Percentiles rank a stretch among this genome's conserved stretches.
These are phyloP conservation scores for Termitomyces sp. DNA, from an alignment of 768 basidiomycete genomes.

Conservation along the genomic window DNA sequence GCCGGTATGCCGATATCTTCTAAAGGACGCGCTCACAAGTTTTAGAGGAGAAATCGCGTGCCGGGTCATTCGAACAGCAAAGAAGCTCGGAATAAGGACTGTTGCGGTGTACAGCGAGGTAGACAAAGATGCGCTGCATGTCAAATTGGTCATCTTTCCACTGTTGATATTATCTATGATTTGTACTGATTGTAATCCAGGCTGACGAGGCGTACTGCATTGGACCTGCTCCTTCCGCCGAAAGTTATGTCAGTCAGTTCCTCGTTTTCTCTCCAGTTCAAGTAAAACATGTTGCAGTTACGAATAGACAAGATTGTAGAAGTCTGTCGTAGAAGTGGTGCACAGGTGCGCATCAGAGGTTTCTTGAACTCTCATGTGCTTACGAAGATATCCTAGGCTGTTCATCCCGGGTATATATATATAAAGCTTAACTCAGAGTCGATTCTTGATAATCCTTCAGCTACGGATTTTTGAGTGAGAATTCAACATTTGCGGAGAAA, in stretches of 20 bases:
- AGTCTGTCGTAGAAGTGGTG: slow-evolving; percentile 75
- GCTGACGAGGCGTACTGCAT: slow-evolving; percentile 93
- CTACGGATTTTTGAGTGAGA: slow-evolving; percentile 92
- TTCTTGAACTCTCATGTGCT: background rate
- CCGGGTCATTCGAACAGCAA: slow-evolving; percentile 88
- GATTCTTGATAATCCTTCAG: slow-evolving; percentile 28
- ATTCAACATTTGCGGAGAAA: slow-evolving; percentile 72
- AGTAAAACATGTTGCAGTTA: slow-evolving; percentile 43
- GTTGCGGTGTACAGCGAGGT: slow-evolving; percentile 92
- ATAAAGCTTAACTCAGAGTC: background rate
- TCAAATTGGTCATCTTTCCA: slow-evolving; percentile 55
- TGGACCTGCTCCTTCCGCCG: slow-evolving; percentile 83
- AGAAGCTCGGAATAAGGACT: slow-evolving; percentile 83
- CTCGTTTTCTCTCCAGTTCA: background rate
- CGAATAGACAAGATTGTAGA: slow-evolving; percentile 87
- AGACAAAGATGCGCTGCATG: slow-evolving; percentile 79
- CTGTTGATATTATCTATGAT: background rate
- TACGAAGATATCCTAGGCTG: slow-evolving; percentile 48
- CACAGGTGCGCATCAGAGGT: slow-evolving; percentile 54
- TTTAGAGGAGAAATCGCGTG: slow-evolving; percentile 93
- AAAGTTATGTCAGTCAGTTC: slow-evolving; percentile 74
- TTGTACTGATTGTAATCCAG: slow-evolving; percentile 22
- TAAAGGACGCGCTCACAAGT: slow-evolving; percentile 9
- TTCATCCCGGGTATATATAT: slow-evolving; percentile 77
- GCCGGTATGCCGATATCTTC: slow-evolving; percentile 29